Evolutionary conservation across 345 rosid genomes (phyloP), one percentile per base, ranked within the genome.

Genomic region (Brassica carinata): DNA sequence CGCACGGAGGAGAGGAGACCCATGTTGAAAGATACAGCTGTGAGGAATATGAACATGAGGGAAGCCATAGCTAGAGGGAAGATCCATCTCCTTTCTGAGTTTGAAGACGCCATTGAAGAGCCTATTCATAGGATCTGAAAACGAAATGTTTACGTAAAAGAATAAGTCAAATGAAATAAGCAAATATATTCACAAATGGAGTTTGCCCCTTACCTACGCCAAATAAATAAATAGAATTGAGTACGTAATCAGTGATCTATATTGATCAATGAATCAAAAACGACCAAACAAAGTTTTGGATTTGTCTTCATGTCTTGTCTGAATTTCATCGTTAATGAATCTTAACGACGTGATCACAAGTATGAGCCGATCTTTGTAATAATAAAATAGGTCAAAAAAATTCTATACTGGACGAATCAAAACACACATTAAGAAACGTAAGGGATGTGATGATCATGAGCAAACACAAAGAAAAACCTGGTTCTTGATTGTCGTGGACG

Each of bases 11-110:
- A 89, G 81, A 90, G 81, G 19, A 96, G 87, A 43, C 97, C 98
- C 95, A 96, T 90, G 87, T 91, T 94, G 87, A 96, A 87, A 31
- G 89, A 90, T 17, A 97, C 93, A 69, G 92, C 97, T 17, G 89
- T 38, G 30, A 92, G 91, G 82, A 94, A 93, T 26, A 86, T 69
- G 81, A 92, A 94, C 72, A 94, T 45, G 7, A 96, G 87, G 65
- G 97, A 90, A 81, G 92, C 91, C 83, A 96, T 86, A 23, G 88
- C 92, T 36, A 96, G 78, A 30, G 99, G 97, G 64, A 90, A 90
- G 31, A 89, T 88, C 98, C 97, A 94, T 87, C 85, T 94, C 91
- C 85, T 96, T 87, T 96, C 99, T 90, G 92, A 74, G 83, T 82
- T 89, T 68, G 53, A 67, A 4, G 89, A 86, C 77, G 91, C 91